Base-by-base conservation (phyloP, 78 protist species). In the Capsaspora owczarzaki region DNA sequence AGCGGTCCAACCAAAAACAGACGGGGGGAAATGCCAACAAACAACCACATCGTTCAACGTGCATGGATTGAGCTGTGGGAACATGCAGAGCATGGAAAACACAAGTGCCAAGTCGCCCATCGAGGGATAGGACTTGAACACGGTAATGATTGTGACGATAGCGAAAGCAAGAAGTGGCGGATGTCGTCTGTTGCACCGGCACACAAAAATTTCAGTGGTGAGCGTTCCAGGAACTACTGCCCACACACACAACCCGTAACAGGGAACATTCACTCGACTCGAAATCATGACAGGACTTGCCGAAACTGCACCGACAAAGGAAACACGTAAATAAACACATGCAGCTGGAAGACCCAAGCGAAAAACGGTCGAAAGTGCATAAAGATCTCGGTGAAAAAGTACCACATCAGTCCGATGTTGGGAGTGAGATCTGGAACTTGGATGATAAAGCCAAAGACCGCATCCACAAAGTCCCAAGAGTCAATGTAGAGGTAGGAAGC, bases 351-450 rank as follows among this genome's bases (percentile, higher is more conserved):
- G 29, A 80, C 76, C 5, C 43, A 4, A 29, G 31, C 77, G 76
- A 46, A 80, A 44, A 80, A 61, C 40, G 1, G n/a, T 23, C 68
- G 38, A 44, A 80, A 80, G 63, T 44, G 77, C 27, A 5, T 66
- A 44, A 80, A 80, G 35, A 80, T 46, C 60, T 80, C 83, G 35
- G 68, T 33, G 42, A 80, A 68, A 33, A 49, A 80, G 76, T 80
- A 80, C 83, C 83, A 80, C 33, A 25, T 46, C 6, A 80, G 76
- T 25, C 83, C 83, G 12, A 80, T 0, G 33, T 80, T 68, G 43
- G 83, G 83, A 0, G 75, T 19, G 27, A 66, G 75, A 37, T 80
- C 83, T 19, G 70, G 43, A n/a, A n/a, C n/a, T n/a, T n/a, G n/a
- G 10, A 63, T 37, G 43, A 10, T 31, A 2, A n/a, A n/a, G 68